Evolutionary conservation across 1,284 basidiomycete species (phyloP).

Genomic region (Acaromyces ingoldii): DNA sequence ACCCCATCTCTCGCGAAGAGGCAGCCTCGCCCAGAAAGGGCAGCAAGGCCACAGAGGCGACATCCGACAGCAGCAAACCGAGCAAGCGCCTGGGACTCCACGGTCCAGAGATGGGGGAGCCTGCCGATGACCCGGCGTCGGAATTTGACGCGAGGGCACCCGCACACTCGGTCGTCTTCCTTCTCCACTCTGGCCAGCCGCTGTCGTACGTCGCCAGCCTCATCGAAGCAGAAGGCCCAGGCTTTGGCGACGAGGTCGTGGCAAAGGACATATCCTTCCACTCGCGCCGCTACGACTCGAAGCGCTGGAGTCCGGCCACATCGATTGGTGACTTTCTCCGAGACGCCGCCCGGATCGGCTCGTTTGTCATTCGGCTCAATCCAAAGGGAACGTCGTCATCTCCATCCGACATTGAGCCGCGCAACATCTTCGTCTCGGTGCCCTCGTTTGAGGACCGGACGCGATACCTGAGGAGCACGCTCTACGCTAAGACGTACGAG

Average conservation of each 20-base stretch:
- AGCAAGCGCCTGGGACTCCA: slow-evolving; percentile 16
- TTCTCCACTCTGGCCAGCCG: slow-evolving; percentile 36
- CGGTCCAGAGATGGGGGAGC: slow-evolving; percentile 27
- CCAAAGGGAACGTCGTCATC: no score
- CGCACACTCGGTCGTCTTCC: slow-evolving; percentile 36
- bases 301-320: slow-evolving; percentile 39
- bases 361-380: slow-evolving; percentile 28
- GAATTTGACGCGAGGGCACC: slow-evolving; percentile 39
- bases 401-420: background rate
- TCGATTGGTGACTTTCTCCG: slow-evolving; percentile 42
- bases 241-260: slow-evolving; percentile 15
- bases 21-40: background rate
- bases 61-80: background rate
- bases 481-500: slow-evolving; percentile 33
- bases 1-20: background rate
- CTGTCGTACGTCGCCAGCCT: slow-evolving; percentile 37
- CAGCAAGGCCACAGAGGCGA: background rate
- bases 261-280: slow-evolving; percentile 31
- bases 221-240: slow-evolving; percentile 36
- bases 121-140: slow-evolving; percentile 21
- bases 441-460: slow-evolving; percentile 43
- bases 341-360: slow-evolving; percentile 37
- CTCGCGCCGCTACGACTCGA: slow-evolving; percentile 29
- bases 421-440: slow-evolving; percentile 17
- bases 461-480: slow-evolving; percentile 24